A percentile compares a stretch with the other conserved stretches of the same genome.
Conservation (phyloP, 2,329 filamentous ascomycete genomes). For the Fusarium proliferatum region DNA sequence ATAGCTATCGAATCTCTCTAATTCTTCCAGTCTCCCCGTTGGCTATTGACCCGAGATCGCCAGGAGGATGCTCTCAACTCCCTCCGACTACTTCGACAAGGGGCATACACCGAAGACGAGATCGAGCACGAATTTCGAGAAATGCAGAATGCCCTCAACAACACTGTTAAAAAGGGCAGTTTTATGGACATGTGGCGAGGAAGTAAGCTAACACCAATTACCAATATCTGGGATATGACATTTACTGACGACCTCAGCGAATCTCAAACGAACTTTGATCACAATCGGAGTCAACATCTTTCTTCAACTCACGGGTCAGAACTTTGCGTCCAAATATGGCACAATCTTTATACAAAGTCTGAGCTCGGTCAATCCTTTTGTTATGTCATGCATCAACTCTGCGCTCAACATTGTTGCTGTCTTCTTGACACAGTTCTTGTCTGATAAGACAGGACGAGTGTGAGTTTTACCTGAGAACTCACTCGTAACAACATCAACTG, state of each 20-base stretch:
- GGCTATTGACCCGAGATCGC: conserved; percentile 44
- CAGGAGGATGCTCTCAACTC: conserved; percentile 45
- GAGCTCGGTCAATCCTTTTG: conserved; percentile 45
- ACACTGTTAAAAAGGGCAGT: background rate
- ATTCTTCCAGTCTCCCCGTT: conserved; percentile 44
- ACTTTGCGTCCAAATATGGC: conserved; percentile 47
- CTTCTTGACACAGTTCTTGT: conserved; percentile 10
- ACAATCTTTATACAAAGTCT: conserved; percentile 46
- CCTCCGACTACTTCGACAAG: conserved; percentile 41
- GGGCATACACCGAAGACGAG: conserved; percentile 39
- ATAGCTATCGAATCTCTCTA: conserved; percentile 34
- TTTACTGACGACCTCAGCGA: background rate
- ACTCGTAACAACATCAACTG: background rate
- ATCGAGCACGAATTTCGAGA: conserved; percentile 34
- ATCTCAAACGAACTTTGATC: conserved; percentile 43
- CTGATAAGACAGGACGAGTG: conserved; percentile 6
- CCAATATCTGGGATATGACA: background rate
- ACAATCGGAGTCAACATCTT: conserved; percentile 47
- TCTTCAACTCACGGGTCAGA: conserved; percentile 46
- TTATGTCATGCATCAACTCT: conserved; percentile 38
- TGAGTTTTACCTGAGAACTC: background rate
- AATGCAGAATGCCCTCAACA: conserved; percentile 8
- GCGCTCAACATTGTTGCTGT: conserved; percentile 29
- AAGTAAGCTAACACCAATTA: background rate
- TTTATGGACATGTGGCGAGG: conserved; percentile 5